Evolutionary conservation across 1,139 yeast species (phyloP), one percentile per base, ranked within the genome.

Genomic region (Yamadazyma atmosphaerica): DNA sequence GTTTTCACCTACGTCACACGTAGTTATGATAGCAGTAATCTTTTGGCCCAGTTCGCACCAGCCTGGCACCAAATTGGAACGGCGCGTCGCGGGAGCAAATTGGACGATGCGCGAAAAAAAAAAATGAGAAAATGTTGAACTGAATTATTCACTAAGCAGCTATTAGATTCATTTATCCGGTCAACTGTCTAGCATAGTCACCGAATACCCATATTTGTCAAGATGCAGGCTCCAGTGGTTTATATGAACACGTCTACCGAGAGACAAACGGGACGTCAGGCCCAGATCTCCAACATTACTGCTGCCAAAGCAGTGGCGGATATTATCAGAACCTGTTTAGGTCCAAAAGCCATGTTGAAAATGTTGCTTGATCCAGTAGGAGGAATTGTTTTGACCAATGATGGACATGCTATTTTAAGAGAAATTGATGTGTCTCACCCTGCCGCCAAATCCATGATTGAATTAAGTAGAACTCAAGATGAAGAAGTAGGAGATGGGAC

Each of bases 401-500:
- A 94, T 61, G 99, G 99, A 6, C 98, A 90, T 61, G 97, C 95
- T 9, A 87, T 87, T 42, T 70, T 87, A 51, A 75, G 95, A 55
- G 96, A 87, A 61, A 86, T 87, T 46, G 95, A 87, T 57, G 95
- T 87, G 43, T 86, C 94, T 3, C 98, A 89, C 59, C 98, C 99
- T 4, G 98, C 98, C 7, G 98, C 99, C 38, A 94, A 94, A 67
- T 86, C 96, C 24, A 94, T 94, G 98, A 86, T 94, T 58, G 98
- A 94, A 66, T 77, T 94, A 52, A 83, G 95, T 54, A 80, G 98
- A 68, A 90, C 98, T 7, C 98, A 92, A 68, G 99, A 94, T 60
- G 99, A 94, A 65, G 98, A 94, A 68, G 98, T 92, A 45, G 98
- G 98, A 38, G 98, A 92, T 61, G 98, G 98, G 46, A 92, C 98